Base-by-base conservation (phyloP, 148 eudicot genomes). In the Agrostemma githago region DNA sequence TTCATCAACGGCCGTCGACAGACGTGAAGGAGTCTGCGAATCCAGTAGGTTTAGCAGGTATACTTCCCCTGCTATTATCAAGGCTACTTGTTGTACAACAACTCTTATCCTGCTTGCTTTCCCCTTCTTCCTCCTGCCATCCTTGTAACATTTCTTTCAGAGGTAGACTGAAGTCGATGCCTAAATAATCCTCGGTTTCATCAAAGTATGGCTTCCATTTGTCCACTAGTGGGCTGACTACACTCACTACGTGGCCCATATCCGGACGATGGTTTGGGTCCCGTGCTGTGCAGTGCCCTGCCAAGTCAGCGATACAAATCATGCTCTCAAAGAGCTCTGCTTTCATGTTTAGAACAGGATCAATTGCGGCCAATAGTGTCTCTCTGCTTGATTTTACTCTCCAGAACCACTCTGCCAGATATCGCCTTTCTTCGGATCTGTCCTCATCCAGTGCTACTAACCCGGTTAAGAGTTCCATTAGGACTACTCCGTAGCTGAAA, bases 381-480 rank as follows among this genome's bases (percentile, higher is more conserved):
- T 79, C 89, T 48, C 12, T 74, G 77, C 66, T 73, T 59, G 87
- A 66, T 77, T 89, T 89, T 62, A 89, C 86, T 77, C 84, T 77
- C 89, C 87, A 84, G 76, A 92, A 89, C 94, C 94, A 92, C 74
- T 86, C 97, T 0, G 85, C 94, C 44, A 92, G 67, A 80, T 92
- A 89, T 16, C 89, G 86, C 44, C 77, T 88, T 72, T 89, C 90
- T 75, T 92, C 94, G 16, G 94, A 70, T 15, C 94, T 85, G 1
- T 84, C 78, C 74, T 89, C 97, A 26, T 92, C 97, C 1, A 92
- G 88, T 68, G 97, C 97, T 66, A 79, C 66, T 71, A 86, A 68
- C 66, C 97, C 94, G 0, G 97, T 92, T 69, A 92, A 53, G 5
- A 92, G 85, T 71, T 92, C 97, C 90, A 92, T 89, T n/a, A 92